Base-by-base conservation (phyloP, 805 yeast species). In the Debaryomyces prosopidis region DNA sequence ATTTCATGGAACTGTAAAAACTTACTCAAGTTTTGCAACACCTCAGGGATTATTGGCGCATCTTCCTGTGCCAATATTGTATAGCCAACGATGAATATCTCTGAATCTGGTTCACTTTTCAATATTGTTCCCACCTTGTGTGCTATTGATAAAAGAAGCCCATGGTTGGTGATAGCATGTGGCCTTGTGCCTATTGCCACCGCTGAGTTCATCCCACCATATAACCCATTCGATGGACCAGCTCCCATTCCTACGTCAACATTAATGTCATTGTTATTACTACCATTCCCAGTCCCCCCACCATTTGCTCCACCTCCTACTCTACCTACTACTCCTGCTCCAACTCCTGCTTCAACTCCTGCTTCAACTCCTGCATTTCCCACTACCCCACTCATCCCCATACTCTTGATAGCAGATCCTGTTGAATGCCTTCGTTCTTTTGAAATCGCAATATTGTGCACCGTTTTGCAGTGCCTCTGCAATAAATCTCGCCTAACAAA, bases 401-500 rank as follows among this genome's bases (percentile, higher is more conserved):
- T 20, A 20, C 7, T 20, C 26, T 20, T 20, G 26, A 20, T 20
- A 20, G 26, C 26, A 20, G 26, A 20, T 23, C 26, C 26, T 23
- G 26, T 23, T 7, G 26, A 23, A 23, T 23, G 26, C 5, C 26
- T 7, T 2, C 26, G 26, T n/a, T 30, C 33, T 30, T 30, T 30
- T 14, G 16, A n/a, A 12, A 30, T 11, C 16, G 16, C 46, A n/a
- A 64, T 60, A 44, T 66, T 75, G 62, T 87, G 96, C 11, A 87
- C 94, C 0, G 95, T 88, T 37, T 92, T 68, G 47, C 85, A 78
- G 62, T 87, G 96, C 32, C 96, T 69, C 55, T 87, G 88, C 14
- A 88, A 69, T 38, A 87, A 67, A 58, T 87, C 96, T 53, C 94
- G 69, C 48, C 96, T 69, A 1, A 87, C 96, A 68, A 87, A 87